These are phyloP conservation scores for Fonsecaea pugnacius DNA, from an alignment of 2,329 filamentous ascomycete genomes.

Conservation along the genomic window DNA sequence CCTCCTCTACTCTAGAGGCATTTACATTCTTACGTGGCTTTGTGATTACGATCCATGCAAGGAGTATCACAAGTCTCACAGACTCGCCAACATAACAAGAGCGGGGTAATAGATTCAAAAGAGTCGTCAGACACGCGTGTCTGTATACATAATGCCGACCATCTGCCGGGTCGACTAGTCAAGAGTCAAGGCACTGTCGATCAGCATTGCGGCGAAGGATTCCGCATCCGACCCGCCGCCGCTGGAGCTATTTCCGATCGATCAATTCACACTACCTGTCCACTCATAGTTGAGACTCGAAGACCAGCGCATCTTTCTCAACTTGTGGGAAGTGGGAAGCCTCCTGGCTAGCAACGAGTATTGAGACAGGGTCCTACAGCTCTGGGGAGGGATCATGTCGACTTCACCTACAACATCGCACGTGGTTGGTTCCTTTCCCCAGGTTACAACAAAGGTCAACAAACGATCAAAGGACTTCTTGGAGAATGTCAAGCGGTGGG, in stretches of 20 bases:
- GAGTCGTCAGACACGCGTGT: too few relatives aligned
- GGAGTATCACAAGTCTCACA: too few relatives aligned
- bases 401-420: background rate
- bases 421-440: background rate
- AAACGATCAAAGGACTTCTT: constrained; percentile 4
- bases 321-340: background rate
- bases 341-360: background rate
- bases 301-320: too few relatives aligned
- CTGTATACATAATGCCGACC: background rate
- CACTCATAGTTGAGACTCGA: background rate
- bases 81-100: too few relatives aligned
- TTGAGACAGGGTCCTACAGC: background rate
- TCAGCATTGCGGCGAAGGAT: background rate
- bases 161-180: background rate
- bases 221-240: background rate
- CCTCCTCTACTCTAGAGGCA: too few relatives aligned
- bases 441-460: background rate
- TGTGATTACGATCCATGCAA: too few relatives aligned
- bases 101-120: too few relatives aligned
- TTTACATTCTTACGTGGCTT: too few relatives aligned
- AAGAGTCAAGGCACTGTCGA: background rate
- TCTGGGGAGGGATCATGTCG: background rate
- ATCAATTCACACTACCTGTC: background rate
- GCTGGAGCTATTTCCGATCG: background rate
- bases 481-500: constrained; percentile 1